Evolutionary conservation across 2,329 filamentous ascomycete species (phyloP), one percentile per base, ranked within the genome.

Genomic region (Microdochium trichocladiopsis): DNA sequence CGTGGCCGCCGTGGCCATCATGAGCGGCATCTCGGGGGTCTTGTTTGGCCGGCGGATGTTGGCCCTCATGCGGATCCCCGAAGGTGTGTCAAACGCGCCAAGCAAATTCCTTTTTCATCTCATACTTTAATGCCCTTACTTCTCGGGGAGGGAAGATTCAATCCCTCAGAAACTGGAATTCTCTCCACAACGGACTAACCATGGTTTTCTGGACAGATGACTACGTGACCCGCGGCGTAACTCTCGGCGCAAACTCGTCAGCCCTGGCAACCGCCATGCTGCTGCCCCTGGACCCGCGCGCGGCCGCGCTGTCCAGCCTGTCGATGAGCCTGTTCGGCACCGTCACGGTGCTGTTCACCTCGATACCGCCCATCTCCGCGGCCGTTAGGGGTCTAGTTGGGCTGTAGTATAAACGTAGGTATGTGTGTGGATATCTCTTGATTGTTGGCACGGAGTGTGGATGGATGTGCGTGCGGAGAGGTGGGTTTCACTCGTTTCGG

Each of bases 291-390:
- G 80, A 84, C 55, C 80, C 79, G 1, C 71, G 80, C 45, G 80
- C 80, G 5, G 82, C 80, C 1, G 80, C 82, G 18, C 66, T 84
- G 50, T 79, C 77, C 18, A 82, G 77, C 56, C 63, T 85, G 23
- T 78, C 78, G 1, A 84, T 85, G 82, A 79, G 75, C 50, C 57
- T 84, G 9, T 83, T 84, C 58, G 80, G 80, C 9, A 79, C 80
- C 2, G 75, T 83, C 11, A 83, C 78, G 0, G 74, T 84, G 16
- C 65, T 80, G 4, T 74, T 83, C 57, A 83, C 80, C 2, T 80
- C 79, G 1, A 74, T 84, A 36, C 78, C 80, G 11, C 71, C 74
- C 0, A 71, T 82, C 25, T 75, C 74, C 0, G 68, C 64, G 11
- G 66, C 75, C 2, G 68, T 84, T 18, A 66, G 71, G 50, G 71